Percentiles rank a stretch among this genome's conserved stretches.
These are phyloP conservation scores for Zelopaecilomyces penicillatus DNA, from an alignment of 2,329 filamentous ascomycete species.

Conservation along the genomic window DNA sequence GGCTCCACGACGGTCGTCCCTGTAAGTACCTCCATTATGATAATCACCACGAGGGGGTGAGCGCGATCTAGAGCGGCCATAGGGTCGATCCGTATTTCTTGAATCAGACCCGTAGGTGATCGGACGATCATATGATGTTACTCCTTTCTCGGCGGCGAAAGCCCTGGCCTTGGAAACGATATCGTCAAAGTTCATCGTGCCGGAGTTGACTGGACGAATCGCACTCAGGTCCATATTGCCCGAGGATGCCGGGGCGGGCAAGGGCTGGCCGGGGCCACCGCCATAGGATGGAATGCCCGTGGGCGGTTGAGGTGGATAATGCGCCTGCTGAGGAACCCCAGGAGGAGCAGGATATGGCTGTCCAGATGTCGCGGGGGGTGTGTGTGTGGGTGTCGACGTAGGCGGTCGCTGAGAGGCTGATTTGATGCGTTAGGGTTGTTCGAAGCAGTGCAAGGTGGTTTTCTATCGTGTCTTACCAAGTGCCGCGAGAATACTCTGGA, in stretches of 20 bases:
- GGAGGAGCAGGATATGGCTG: conserved; percentile 32
- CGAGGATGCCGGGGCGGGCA: conserved; percentile 62
- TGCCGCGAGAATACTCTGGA: conserved; percentile 40
- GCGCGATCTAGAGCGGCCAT: conserved; percentile 61
- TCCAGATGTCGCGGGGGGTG: conserved; percentile 28
- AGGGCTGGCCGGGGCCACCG: conserved; percentile 31
- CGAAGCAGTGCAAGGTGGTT: neutral
- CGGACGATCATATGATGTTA: conserved; percentile 54
- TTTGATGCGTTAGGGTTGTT: neutral
- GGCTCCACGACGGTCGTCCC: conserved; percentile 70
- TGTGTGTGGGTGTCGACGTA: conserved; percentile 33
- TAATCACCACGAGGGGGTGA: conserved; percentile 66
- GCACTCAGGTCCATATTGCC: conserved; percentile 73
- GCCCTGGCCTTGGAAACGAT: conserved; percentile 78
- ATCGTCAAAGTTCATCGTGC: conserved; percentile 75
- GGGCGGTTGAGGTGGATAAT: conserved; percentile 29
- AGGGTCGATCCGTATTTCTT: conserved; percentile 37
- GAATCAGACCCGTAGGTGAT: conserved; percentile 34
- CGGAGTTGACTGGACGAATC: conserved; percentile 71
- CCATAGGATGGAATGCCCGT: conserved; percentile 28
- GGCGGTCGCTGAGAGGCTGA: conserved; percentile 37
- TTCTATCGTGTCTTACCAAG: conserved; percentile 30
- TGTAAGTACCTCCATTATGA: conserved; percentile 64
- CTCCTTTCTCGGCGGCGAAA: conserved; percentile 70
- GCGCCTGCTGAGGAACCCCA: conserved; percentile 24